phyloP scores from a whole-genome alignment of 1,284 basidiomycete genomes.

The Tilletia horrida region DNA sequence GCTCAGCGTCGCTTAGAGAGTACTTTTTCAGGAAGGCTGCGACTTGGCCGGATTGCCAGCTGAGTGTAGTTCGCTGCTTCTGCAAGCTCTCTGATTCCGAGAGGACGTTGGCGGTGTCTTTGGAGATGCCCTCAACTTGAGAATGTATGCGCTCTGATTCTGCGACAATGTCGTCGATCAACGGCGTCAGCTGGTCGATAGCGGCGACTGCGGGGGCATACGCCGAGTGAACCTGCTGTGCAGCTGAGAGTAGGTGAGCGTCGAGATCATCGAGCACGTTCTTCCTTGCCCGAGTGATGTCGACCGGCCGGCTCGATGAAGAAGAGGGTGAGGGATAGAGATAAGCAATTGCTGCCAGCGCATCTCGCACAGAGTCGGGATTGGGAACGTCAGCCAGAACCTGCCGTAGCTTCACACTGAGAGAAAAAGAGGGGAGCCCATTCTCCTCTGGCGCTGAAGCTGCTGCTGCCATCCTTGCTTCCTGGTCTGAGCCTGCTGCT shows the following conservation, averaged over 20 bases:
- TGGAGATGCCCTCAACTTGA: slow-evolving; percentile 11
- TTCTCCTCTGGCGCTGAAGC: neutral
- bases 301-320: slow-evolving; percentile 16
- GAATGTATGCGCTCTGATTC: neutral
- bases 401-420: neutral
- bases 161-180: slow-evolving; percentile 2
- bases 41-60: slow-evolving; percentile 9
- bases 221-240: slow-evolving; percentile 73
- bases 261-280: slow-evolving; percentile 80
- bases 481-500: neutral
- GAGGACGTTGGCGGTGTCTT: slow-evolving; percentile 3
- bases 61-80: neutral
- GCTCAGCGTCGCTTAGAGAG: slow-evolving; percentile 26
- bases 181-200: slow-evolving; percentile 26
- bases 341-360: slow-evolving; percentile 5
- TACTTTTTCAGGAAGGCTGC: slow-evolving; percentile 28
- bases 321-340: neutral
- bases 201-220: slow-evolving; percentile 80
- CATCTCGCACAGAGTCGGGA: slow-evolving; percentile 8
- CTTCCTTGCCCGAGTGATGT: slow-evolving; percentile 65
- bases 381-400: neutral
- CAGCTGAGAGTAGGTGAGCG: slow-evolving; percentile 71
- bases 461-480: neutral
- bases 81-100: slow-evolving; percentile 11
- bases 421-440: neutral